These are phyloP conservation scores for Coniella lustricola DNA, from an alignment of 2,329 filamentous ascomycete species.

Conservation along the genomic window DNA sequence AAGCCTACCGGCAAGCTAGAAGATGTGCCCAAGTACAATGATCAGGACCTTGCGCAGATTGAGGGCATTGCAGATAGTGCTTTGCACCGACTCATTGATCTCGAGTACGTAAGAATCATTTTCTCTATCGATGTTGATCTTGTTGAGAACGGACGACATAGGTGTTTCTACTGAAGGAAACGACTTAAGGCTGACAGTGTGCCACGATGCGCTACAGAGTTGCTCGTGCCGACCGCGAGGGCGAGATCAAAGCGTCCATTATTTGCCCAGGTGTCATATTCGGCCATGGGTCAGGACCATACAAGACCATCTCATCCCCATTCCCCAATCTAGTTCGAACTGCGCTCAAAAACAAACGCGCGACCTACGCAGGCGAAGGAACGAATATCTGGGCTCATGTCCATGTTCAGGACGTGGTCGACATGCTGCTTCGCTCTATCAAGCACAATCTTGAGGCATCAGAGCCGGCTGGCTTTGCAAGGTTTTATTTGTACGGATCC, in stretches of 20 bases:
- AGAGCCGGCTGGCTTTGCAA: conserved; percentile 1
- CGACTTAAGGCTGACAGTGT: not conserved
- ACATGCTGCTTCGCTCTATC: not conserved
- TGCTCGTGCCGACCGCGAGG: not conserved
- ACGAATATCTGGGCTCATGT: conserved; percentile 7
- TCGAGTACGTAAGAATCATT: too few relatives aligned
- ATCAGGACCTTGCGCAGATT: conserved; percentile 1
- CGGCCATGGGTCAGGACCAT: not conserved
- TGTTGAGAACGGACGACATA: too few relatives aligned
- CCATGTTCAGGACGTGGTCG: not conserved
- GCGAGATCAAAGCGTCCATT: conserved; percentile 4
- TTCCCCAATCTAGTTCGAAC: conserved; percentile 2
- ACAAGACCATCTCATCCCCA: conserved; percentile 3
- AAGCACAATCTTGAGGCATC: not conserved
- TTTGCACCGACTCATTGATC: not conserved
- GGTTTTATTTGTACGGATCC: conserved; percentile 2
- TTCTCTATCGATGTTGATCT: too few relatives aligned
- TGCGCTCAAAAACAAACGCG: conserved; percentile 1
- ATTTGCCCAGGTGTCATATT: conserved; percentile 6
- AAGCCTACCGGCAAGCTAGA: not conserved
- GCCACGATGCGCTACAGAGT: not conserved
- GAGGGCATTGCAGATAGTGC: not conserved
- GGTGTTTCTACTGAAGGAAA: not conserved
- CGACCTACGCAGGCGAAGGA: not conserved
- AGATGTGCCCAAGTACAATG: conserved; percentile 1